These are phyloP conservation scores for Diaporthe vaccinii DNA, from an alignment of 2,329 filamentous ascomycete genomes.

Conservation along the genomic window DNA sequence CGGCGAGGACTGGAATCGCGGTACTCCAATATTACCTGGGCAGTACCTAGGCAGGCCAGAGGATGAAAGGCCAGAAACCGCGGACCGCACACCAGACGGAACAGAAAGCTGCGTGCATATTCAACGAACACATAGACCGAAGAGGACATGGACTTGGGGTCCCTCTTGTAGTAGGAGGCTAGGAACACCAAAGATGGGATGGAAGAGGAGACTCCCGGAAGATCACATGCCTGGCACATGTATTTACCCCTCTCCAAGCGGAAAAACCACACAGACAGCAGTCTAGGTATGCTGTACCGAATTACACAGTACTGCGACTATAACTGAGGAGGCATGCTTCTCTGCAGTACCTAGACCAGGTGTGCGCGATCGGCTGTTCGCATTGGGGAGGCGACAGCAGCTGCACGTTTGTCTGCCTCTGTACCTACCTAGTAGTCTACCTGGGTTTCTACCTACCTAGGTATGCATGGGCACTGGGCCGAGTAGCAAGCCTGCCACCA, in stretches of 20 bases:
- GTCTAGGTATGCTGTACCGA: no score
- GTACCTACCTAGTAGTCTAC: neutral
- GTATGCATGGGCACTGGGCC: neutral
- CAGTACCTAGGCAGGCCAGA: neutral
- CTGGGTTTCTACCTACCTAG: no score
- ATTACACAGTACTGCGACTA: neutral
- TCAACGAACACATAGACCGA: neutral
- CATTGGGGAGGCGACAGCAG: neutral
- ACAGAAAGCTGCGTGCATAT: neutral
- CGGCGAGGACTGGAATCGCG: neutral
- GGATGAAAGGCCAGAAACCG: neutral
- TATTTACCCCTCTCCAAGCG: neutral
- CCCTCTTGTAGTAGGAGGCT: neutral
- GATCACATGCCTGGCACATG: slow-evolving; percentile 1
- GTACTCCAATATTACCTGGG: neutral
- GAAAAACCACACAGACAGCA: neutral
- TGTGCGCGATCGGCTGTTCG: neutral
- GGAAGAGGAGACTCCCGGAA: neutral
- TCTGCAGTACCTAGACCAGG: no score
- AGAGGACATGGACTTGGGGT: neutral
- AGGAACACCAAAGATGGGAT: neutral
- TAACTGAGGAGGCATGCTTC: neutral
- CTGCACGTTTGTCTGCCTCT: neutral
- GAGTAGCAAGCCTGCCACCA: neutral
- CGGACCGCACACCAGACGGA: no score